phyloP scores from a whole-genome alignment of 2,329 filamentous ascomycete species.

The Thermoascus crustaceus region DNA sequence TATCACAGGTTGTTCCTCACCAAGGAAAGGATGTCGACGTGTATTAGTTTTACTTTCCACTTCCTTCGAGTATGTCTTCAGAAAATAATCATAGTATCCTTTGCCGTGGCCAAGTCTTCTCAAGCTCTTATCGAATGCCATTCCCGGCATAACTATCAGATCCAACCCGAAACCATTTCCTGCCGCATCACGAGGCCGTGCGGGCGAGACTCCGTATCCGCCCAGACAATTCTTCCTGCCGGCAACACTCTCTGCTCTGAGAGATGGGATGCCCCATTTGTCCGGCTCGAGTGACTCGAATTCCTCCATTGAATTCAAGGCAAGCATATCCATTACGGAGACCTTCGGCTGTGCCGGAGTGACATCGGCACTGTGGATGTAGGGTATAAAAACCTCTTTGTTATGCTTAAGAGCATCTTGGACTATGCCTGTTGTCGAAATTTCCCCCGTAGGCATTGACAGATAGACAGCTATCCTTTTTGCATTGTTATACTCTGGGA shows the following conservation, averaged over 20 bases:
- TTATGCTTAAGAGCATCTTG: constrained; percentile 66
- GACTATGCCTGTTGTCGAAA: constrained; percentile 76
- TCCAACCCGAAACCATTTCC: constrained; percentile 52
- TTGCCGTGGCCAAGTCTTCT: constrained; percentile 85
- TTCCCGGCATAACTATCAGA: constrained; percentile 81
- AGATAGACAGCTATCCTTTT: constrained; percentile 76
- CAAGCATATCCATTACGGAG: constrained; percentile 94
- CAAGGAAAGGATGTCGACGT: constrained; percentile 49
- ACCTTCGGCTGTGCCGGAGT: constrained; percentile 37
- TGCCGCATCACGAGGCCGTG: constrained; percentile 10
- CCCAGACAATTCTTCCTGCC: constrained; percentile 67
- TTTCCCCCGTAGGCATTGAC: constrained; percentile 82
- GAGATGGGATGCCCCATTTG: constrained; percentile 90
- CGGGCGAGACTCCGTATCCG: constrained; percentile 39
- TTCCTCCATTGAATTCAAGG: constrained; percentile 62
- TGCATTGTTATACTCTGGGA: constrained; percentile 68
- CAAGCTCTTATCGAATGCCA: constrained; percentile 74
- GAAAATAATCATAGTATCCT: constrained; percentile 93
- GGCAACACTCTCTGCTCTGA: constrained; percentile 57
- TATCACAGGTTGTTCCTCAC: constrained; percentile 34
- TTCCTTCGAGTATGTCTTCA: constrained; percentile 61
- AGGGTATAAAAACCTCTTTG: constrained; percentile 88
- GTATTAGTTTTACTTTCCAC: constrained; percentile 21
- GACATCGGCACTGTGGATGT: constrained; percentile 58
- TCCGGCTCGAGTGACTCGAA: constrained; percentile 70